Evolutionary conservation across 1,284 basidiomycete genomes (phyloP), one percentile per base, ranked within the genome.

Genomic region (Ganoderma lucidum): DNA sequence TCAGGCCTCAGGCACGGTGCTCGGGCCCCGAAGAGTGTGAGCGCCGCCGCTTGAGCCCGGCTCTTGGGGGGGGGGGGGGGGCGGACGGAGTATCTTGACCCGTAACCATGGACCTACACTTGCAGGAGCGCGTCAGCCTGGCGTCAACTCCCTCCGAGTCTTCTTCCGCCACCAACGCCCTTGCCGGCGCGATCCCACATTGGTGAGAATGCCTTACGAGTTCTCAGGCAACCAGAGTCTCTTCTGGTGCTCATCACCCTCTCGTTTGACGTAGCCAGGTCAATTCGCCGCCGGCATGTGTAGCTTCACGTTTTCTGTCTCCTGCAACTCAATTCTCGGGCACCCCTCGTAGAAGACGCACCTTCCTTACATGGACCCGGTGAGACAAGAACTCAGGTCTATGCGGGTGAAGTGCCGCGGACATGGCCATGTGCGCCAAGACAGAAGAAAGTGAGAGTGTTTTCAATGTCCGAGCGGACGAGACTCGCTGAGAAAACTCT

Each of bases 371-470:
- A 17, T 51, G 58, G 61, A 32, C 8, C 6, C 28, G 19, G 60
- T 66, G 68, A 56, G 64, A 65, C 28, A 23, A 14, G 58, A 17
- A 37, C 64, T 62, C 30, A 67, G 66, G 53, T 58, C 62, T 68
- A n/a, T 51, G 41, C 44, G 56, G 30, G 56, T 39, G 28, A 39
- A 59, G 15, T 14, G 53, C 35, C 42, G 63, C 44, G 58, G 17
- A 42, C 53, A 32, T 35, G 14, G 53, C 61, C 41, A 62, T 48
- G 48, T 37, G 55, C 44, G 56, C 14, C 48, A 32, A 56, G 51
- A 32, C 58, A 30, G 23, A 41, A 53, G 39, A 23, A 39, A 53
- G 69, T 68, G 66, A 68, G 69, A 64, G 44, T 17, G 53, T 62
- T n/a, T 9, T 42, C 66, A 37, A 66, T 60, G 23, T 17, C 64